Evolutionary conservation across 2,329 filamentous ascomycete genomes (phyloP).

Genomic region (Chaetomium sp.): DNA sequence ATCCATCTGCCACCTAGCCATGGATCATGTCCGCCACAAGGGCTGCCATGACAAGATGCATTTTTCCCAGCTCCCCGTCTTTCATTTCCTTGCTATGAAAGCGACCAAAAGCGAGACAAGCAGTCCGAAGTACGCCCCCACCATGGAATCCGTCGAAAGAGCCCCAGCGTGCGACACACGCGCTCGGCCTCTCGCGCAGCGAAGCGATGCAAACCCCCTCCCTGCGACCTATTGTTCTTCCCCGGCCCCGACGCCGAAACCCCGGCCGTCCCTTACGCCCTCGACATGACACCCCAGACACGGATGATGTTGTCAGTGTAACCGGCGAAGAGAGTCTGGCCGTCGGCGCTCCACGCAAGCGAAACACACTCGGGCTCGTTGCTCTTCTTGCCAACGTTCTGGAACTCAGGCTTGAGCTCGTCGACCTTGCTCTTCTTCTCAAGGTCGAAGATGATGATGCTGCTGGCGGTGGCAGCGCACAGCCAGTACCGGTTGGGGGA

Average conservation of each 20-base stretch:
- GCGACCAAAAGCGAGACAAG: constrained; percentile 31
- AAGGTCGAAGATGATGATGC: constrained; percentile 99
- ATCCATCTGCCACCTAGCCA: constrained; percentile 21
- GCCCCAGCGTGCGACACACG: constrained; percentile 17
- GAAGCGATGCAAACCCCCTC: constrained; percentile 21
- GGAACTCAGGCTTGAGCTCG: constrained; percentile 98
- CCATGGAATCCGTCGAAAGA: constrained; percentile 28
- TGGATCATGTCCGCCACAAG: constrained; percentile 12
- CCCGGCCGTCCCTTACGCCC: constrained; percentile 53
- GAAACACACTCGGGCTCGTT: constrained; percentile 96
- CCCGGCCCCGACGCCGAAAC: constrained; percentile 17
- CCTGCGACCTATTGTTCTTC: constrained; percentile 8
- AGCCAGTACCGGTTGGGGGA: constrained; percentile 99
- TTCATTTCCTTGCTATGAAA: constrained; percentile 25
- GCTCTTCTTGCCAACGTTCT: constrained; percentile 96
- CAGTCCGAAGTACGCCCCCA: constrained; percentile 31
- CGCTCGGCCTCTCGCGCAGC: constrained; percentile 17
- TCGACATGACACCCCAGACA: constrained; percentile 95
- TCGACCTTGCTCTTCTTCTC: constrained; percentile 99
- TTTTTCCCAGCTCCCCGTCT: constrained; percentile 25
- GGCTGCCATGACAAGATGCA: constrained; percentile 17
- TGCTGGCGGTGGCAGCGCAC: constrained; percentile 92
- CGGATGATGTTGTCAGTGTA: constrained; percentile 99
- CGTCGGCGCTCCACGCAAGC: constrained; percentile 95
- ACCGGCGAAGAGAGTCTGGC: constrained; percentile 98